These are phyloP conservation scores for Podospora bellae-mahoneyi DNA, from an alignment of 495 filamentous ascomycete genomes.

Conservation along the genomic window DNA sequence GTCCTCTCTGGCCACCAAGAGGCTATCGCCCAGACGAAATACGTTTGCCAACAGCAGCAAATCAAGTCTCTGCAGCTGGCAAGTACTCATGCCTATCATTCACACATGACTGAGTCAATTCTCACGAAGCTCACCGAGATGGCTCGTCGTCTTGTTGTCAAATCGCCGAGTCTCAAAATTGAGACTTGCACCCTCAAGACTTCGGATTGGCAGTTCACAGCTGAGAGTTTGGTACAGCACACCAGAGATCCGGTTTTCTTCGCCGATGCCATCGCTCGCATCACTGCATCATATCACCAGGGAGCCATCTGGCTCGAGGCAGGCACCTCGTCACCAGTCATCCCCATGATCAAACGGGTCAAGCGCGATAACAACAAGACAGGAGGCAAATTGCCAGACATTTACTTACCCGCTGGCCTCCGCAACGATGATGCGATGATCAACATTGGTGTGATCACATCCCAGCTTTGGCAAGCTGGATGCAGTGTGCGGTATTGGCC, in stretches of 20 bases:
- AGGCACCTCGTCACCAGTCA: slow-evolving; percentile 8
- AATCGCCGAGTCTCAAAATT: slow-evolving; percentile 31
- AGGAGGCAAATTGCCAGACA: slow-evolving; percentile 20
- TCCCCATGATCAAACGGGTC: slow-evolving; percentile 23
- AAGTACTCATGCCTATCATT: slow-evolving; percentile 48
- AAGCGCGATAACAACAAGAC: neutral
- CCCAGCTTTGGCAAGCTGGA: slow-evolving; percentile 5
- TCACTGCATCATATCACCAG: slow-evolving; percentile 12
- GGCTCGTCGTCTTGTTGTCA: slow-evolving; percentile 26
- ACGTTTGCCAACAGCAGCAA: slow-evolving; percentile 15
- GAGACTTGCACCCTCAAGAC: slow-evolving; percentile 34
- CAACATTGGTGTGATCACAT: neutral
- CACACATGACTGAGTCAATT: slow-evolving; percentile 37
- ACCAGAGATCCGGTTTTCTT: slow-evolving; percentile 36
- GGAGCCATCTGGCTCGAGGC: slow-evolving; percentile 10
- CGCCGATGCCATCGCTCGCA: slow-evolving; percentile 28
- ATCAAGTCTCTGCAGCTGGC: slow-evolving; percentile 30
- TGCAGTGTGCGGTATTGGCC: neutral
- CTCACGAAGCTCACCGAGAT: slow-evolving; percentile 29
- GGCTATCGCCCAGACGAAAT: slow-evolving; percentile 28
- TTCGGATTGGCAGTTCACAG: slow-evolving; percentile 20
- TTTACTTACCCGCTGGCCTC: neutral
- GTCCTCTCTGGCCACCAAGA: slow-evolving; percentile 46
- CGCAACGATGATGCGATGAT: neutral
- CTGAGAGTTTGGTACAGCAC: neutral